Evolutionary conservation across 2,329 filamentous ascomycete genomes (phyloP), one percentile per base, ranked within the genome.

Genomic region (Colletotrichum truncatum): DNA sequence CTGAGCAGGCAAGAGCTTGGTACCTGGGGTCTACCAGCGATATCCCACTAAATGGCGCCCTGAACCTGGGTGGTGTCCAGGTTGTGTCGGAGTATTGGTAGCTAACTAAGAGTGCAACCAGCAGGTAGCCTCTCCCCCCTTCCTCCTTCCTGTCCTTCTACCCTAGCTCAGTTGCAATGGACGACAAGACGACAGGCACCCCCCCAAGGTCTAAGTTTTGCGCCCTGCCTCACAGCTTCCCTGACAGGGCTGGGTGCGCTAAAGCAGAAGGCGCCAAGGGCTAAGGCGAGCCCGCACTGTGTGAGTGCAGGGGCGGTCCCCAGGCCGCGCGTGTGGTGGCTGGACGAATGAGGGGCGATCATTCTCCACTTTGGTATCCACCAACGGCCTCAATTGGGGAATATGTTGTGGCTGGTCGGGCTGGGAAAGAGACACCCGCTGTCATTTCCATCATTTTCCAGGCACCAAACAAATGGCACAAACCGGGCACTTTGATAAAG

Each of bases 311-410:
- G 62, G 62, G 39, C 48, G 2, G 48, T 34, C 62, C 62, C 56
- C 61, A 51, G 62, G 62, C 62, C 62, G 62, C 62, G 62, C 57
- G 62, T 65, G 62, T 65, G 57, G 57, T 65, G 62, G 62, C 62
- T 65, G 62, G 62, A 49, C 62, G 62, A 62, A 65, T 65, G 62
- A 65, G 49, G 62, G 57, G 49, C 43, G 32, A 23, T 4, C 8
- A 0, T 0, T n/a, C 32, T 36, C 57, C 62, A 65, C 57, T 2
- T 1, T 5, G 10, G n/a, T 21, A 48, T n/a, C 62, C 43, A 45
- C 51, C 57, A 7, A 10, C 34, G 26, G 55, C n/a, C 62, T 51
- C 32, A 41, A 45, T 36, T 65, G 62, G 62, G 49, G 34, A 65
- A 56, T 65, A 62, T 65, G 41, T 23, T 55, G 62, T 65, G 62